A percentile compares a stretch with the other conserved stretches of the same genome.
These are phyloP conservation scores for Apocynum venetum DNA, from an alignment of 257 asterid species.

Conservation along the genomic window DNA sequence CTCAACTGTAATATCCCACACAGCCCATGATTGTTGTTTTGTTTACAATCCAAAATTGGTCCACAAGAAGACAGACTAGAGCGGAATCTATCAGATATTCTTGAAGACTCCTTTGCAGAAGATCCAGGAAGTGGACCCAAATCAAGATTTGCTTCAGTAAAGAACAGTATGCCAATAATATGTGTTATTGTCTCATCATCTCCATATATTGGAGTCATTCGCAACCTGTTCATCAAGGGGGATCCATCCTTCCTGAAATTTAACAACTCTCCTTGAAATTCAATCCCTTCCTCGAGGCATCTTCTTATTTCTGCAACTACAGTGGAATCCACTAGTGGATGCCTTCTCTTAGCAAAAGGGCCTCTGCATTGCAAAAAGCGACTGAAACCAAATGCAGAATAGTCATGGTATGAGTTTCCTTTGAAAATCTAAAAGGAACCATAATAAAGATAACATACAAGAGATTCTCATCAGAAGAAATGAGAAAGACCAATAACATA, in stretches of 20 bases:
- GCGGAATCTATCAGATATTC: constrained; percentile 43
- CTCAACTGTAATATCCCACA: constrained; percentile 68
- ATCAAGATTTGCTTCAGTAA: constrained; percentile 62
- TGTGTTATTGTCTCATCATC: constrained; percentile 44
- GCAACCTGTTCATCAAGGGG: constrained; percentile 49
- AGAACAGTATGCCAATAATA: constrained; percentile 73
- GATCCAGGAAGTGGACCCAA: constrained; percentile 81
- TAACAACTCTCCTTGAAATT: constrained; percentile 50
- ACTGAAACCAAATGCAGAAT: constrained; percentile 25
- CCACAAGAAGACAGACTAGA: constrained; percentile 44
- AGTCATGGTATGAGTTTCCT: not conserved
- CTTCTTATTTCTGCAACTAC: constrained; percentile 47
- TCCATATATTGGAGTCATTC: constrained; percentile 48
- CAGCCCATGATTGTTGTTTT: constrained; percentile 49
- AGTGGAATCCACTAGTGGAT: constrained; percentile 42
- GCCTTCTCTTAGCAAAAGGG: constrained; percentile 53
- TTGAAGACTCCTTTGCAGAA: constrained; percentile 51
- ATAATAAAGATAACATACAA: not conserved
- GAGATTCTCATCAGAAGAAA: not conserved
- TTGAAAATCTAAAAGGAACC: not conserved
- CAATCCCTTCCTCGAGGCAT: constrained; percentile 45
- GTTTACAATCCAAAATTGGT: constrained; percentile 36
- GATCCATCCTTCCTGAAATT: constrained; percentile 56
- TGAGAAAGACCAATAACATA: not conserved
- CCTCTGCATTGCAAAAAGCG: constrained; percentile 57